Evolutionary conservation across 1,284 basidiomycete species (phyloP).

Genomic region (Ganoderma lingzhi): DNA sequence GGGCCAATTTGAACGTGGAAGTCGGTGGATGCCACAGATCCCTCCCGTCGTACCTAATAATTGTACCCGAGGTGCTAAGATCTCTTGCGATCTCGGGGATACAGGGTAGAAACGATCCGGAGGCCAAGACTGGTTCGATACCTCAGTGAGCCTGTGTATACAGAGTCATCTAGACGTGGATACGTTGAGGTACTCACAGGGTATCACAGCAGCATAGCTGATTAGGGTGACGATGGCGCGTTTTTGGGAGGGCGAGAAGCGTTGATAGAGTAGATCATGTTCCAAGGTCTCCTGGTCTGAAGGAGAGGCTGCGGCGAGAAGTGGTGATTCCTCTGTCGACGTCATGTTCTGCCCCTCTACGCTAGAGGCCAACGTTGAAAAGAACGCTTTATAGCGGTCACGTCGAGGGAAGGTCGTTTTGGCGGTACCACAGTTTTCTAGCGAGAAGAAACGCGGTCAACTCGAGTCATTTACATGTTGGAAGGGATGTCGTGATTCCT

Average conservation of each 20-base stretch:
- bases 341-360: conserved; percentile 4
- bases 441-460: too few relatives aligned
- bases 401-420: not conserved
- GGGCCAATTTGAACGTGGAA: not conserved
- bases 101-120: conserved; percentile 73
- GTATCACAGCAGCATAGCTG: conserved; percentile 59
- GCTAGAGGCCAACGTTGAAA: conserved; percentile 35
- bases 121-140: conserved; percentile 63
- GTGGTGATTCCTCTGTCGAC: conserved; percentile 31
- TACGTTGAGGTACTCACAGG: conserved; percentile 47
- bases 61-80: conserved; percentile 57
- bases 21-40: too few relatives aligned
- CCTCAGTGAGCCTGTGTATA: not conserved
- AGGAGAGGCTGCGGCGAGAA: conserved; percentile 15
- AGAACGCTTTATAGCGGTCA: not conserved
- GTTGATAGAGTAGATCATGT: conserved; percentile 35
- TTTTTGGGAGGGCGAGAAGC: conserved; percentile 47
- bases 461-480: not conserved
- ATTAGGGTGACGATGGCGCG: conserved; percentile 58
- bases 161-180: not conserved
- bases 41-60: conserved; percentile 60
- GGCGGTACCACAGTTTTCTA: too few relatives aligned
- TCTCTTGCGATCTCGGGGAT: conserved; percentile 74
- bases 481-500: not conserved
- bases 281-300: conserved; percentile 28